phyloP scores from a whole-genome alignment of 2,329 filamentous ascomycete species.

The Lasiodiplodia sp. region DNA sequence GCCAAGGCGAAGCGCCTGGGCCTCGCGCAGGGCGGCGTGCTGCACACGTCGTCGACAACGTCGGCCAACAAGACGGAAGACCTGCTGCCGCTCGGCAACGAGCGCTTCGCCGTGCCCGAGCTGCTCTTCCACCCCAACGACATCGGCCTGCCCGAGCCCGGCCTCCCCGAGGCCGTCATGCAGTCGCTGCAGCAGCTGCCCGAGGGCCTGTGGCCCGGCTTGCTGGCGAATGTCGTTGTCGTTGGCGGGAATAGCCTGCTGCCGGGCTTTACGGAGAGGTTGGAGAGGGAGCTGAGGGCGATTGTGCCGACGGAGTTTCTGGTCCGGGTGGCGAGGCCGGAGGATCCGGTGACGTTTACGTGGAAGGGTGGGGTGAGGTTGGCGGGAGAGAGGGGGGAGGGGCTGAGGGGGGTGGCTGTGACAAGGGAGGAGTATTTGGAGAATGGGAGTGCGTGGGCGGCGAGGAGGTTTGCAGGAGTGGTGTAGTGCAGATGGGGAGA shows the following conservation, averaged over 20 bases:
- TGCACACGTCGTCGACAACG: constrained; percentile 39
- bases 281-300: constrained; percentile 75
- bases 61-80: constrained; percentile 75
- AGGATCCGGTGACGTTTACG: constrained; percentile 81
- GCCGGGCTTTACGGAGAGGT: constrained; percentile 79
- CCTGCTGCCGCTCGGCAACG: constrained; percentile 85
- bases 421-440: constrained; percentile 92
- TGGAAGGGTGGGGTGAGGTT: constrained; percentile 87
- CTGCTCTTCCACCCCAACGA: constrained; percentile 87
- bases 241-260: constrained; percentile 87
- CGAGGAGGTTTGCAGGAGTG: constrained; percentile 69
- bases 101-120: constrained; percentile 90
- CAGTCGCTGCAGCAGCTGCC: constrained; percentile 79
- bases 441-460: constrained; percentile 75
- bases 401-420: constrained; percentile 72
- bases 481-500: background rate
- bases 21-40: constrained; percentile 19
- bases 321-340: constrained; percentile 56
- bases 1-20: constrained; percentile 59
- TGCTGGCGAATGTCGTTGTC: constrained; percentile 86
- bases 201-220: constrained; percentile 80
- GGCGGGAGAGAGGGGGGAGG: constrained; percentile 59
- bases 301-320: constrained; percentile 46
- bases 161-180: constrained; percentile 82
- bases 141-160: constrained; percentile 82